Conservation (phyloP, 2,329 filamentous ascomycete species). For the Paracoccidioides lutzii region DNA sequence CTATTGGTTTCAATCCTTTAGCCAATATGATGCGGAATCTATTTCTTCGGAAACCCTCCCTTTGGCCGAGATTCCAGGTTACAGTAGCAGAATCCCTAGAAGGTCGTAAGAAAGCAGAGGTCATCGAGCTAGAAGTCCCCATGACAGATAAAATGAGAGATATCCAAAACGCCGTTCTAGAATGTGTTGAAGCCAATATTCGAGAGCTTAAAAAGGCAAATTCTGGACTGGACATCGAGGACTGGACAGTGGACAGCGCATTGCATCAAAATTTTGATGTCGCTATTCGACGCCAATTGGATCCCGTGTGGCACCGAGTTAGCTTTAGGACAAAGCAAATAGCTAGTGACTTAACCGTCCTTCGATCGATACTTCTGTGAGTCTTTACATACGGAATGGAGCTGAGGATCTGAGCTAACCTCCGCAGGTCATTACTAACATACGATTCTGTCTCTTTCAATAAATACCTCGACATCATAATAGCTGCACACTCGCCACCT, state of each 20-base stretch:
- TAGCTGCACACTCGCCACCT: constrained; percentile 77
- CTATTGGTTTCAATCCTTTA: constrained; percentile 74
- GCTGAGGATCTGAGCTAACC: constrained; percentile 7
- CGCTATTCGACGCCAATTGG: constrained; percentile 74
- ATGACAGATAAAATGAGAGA: constrained; percentile 92
- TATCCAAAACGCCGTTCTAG: constrained; percentile 87
- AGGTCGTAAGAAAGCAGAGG: constrained; percentile 83
- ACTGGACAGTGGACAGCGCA: constrained; percentile 91
- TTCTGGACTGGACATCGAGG: constrained; percentile 81
- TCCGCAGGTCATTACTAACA: constrained; percentile 50
- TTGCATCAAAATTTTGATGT: constrained; percentile 85
- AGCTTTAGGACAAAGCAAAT: constrained; percentile 94
- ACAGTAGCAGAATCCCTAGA: constrained; percentile 81
- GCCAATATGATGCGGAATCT: constrained; percentile 84
- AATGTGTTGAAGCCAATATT: constrained; percentile 92
- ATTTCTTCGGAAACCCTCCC: constrained; percentile 72
- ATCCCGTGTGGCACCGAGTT: constrained; percentile 93
- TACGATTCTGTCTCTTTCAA: constrained; percentile 87
- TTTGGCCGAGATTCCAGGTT: constrained; percentile 91
- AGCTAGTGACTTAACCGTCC: constrained; percentile 71
- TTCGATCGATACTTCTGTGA: constrained; percentile 69
- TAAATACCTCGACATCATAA: constrained; percentile 85
- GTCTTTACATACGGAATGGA: constrained; percentile 7
- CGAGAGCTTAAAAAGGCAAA: constrained; percentile 87
- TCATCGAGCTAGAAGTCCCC: constrained; percentile 88